A percentile compares a stretch with the other conserved stretches of the same genome.
Conservation (phyloP, 1,284 basidiomycete species). For the Anthracocystis panici-leucophaei region DNA sequence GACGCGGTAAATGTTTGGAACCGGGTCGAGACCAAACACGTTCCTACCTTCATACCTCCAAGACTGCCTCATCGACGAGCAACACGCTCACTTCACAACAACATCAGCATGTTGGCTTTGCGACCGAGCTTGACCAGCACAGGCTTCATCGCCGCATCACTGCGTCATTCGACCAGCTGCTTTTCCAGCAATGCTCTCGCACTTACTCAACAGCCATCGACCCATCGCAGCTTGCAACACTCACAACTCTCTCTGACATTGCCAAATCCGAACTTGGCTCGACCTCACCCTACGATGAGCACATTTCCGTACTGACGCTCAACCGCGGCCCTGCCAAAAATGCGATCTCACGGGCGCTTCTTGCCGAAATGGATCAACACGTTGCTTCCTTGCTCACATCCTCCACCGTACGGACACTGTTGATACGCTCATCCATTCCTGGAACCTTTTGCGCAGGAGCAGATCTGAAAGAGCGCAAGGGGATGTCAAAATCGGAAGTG, state of each 20-base stretch:
- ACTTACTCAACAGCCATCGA: conserved; percentile 35
- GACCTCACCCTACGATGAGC: conserved; percentile 32
- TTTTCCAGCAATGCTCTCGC: conserved; percentile 15
- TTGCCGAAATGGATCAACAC: conserved; percentile 78
- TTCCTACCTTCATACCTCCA: background rate
- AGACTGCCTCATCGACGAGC: background rate
- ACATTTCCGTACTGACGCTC: conserved; percentile 73
- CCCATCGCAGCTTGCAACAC: conserved; percentile 31
- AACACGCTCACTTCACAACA: background rate
- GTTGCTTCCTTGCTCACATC: conserved; percentile 72
- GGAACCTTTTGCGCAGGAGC: conserved; percentile 81
- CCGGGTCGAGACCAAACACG: conserved; percentile 9
- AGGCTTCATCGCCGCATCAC: background rate
- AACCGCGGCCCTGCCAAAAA: conserved; percentile 88
- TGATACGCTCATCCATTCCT: conserved; percentile 48
- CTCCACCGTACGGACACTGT: conserved; percentile 38
- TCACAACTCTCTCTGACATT: conserved; percentile 26
- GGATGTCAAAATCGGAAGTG: conserved; percentile 77
- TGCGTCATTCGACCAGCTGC: conserved; percentile 13
- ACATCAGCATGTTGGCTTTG: conserved; percentile 21
- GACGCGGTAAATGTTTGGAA: conserved; percentile 9
- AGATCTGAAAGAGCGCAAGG: conserved; percentile 85
- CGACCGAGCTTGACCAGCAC: conserved; percentile 16
- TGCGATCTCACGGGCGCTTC: conserved; percentile 82
- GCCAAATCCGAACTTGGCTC: conserved; percentile 27